Conservation (phyloP, 192 early-diverging fungal genomes). For the Coemansia sp. region DNA sequence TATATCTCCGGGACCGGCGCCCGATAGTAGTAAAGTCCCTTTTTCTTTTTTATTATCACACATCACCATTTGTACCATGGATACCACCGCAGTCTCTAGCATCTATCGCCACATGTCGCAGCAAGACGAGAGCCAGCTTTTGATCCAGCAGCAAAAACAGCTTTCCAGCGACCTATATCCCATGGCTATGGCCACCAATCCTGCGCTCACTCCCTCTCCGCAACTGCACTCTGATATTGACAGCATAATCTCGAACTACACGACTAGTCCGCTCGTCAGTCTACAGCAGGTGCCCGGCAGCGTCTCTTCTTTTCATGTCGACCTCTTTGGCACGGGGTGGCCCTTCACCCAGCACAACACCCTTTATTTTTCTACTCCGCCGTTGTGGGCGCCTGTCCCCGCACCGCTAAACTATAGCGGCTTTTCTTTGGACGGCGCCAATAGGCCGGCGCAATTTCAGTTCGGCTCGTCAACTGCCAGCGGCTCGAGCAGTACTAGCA, state of each 20-base stretch:
- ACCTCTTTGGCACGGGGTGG: neutral
- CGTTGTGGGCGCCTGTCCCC: neutral
- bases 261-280: neutral
- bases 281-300: neutral
- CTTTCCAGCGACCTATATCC: neutral
- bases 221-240: neutral
- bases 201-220: neutral
- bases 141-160: neutral
- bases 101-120: neutral
- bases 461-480: neutral
- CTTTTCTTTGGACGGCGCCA: conserved; percentile 8
- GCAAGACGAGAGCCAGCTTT: neutral
- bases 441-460: too few species aligned
- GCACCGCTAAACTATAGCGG: conserved; percentile 7
- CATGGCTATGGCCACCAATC: neutral
- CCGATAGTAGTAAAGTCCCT: neutral
- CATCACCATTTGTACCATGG: neutral
- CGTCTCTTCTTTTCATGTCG: neutral
- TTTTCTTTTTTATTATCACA: neutral
- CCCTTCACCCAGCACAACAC: neutral
- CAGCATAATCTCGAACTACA: neutral
- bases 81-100: neutral
- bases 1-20: too few species aligned
- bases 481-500: neutral
- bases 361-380: neutral